Base-by-base conservation (phyloP, 768 basidiomycete species). In the Auricularia auricula-judae region DNA sequence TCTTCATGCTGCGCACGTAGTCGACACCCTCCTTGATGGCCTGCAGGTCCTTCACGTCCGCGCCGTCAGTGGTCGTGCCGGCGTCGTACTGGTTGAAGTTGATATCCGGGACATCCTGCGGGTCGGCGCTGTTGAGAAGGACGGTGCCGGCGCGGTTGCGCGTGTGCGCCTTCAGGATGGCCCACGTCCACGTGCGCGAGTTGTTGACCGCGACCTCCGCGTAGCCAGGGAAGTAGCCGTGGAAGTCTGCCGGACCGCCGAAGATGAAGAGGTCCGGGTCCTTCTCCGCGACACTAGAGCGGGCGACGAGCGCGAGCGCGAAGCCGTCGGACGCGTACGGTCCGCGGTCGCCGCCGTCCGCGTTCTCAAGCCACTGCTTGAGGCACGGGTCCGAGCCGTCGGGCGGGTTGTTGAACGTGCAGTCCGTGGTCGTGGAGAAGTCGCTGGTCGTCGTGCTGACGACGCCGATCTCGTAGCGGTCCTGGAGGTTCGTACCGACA, bases 401-500 rank as follows among this genome's bases (percentile, higher is more conserved):
- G 10, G 47, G 16, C 11, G 18, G 5, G 16, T 44, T 11, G 47
- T 18, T 18, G 47, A 51, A 51, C 47, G 47, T 51, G 47, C 47
- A 51, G 47, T 51, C 47, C 47, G 16, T 10, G 47, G 16, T 51
- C 11, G 10, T 51, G 18, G 16, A 51, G 47, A 11, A 44, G 43
- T 44, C 43, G 43, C 43, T 44, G 1, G 43, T 51, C 47, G 47
- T 12, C 47, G 47, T 10, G 47, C 7, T 51, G 47, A 10, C 5
- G 47, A 51, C 47, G 47, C 10, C 7, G 16, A 51, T 51, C 16
- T 51, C 47, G 47, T 51, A 51, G 47, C 16, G 47, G 47, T 76
- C 75, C 66, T 78, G 76, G 11, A 81, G 71, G 68, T 80, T 78
- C 60, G 72, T 70, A 3, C 80, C 81, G 47, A 82, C 81, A 33